phyloP scores from a whole-genome alignment of 768 basidiomycete species.

The Crucibulum laeve region DNA sequence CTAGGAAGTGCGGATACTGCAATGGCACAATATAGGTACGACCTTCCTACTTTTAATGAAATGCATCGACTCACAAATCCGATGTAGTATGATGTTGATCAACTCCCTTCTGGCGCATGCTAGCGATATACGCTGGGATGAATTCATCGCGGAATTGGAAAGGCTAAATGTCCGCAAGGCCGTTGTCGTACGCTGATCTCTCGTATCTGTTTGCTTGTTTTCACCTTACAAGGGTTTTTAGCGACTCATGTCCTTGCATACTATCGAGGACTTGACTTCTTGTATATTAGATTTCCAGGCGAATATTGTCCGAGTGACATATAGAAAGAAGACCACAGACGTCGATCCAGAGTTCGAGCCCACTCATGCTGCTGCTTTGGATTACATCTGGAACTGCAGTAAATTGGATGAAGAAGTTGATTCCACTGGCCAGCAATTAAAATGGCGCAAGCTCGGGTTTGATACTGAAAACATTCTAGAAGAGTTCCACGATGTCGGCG shows the following conservation, averaged over 20 bases:
- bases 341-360: slow-evolving; percentile 68
- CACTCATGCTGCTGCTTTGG: slow-evolving; percentile 50
- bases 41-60: not conserved
- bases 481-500: slow-evolving; percentile 77
- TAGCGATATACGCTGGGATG: slow-evolving; percentile 74
- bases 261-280: slow-evolving; percentile 76
- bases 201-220: not conserved
- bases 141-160: slow-evolving; percentile 73
- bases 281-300: slow-evolving; percentile 87
- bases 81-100: slow-evolving; percentile 78
- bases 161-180: slow-evolving; percentile 75
- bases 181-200: slow-evolving; percentile 61
- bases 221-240: slow-evolving; percentile 20
- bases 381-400: slow-evolving; percentile 66
- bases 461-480: slow-evolving; percentile 65
- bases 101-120: slow-evolving; percentile 81
- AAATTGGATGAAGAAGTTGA: slow-evolving; percentile 52
- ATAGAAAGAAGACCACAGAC: slow-evolving; percentile 74
- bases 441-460: slow-evolving; percentile 82
- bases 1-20: slow-evolving; percentile 80
- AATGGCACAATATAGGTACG: slow-evolving; percentile 78
- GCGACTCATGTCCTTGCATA: slow-evolving; percentile 82
- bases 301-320: slow-evolving; percentile 73
- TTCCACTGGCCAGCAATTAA: slow-evolving; percentile 41
- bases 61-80: slow-evolving; percentile 7